Percentiles rank a stretch among this genome's conserved stretches.
phyloP scores from a whole-genome alignment of 148 eudicot genomes.

The Rhododendron ferrugineum region DNA sequence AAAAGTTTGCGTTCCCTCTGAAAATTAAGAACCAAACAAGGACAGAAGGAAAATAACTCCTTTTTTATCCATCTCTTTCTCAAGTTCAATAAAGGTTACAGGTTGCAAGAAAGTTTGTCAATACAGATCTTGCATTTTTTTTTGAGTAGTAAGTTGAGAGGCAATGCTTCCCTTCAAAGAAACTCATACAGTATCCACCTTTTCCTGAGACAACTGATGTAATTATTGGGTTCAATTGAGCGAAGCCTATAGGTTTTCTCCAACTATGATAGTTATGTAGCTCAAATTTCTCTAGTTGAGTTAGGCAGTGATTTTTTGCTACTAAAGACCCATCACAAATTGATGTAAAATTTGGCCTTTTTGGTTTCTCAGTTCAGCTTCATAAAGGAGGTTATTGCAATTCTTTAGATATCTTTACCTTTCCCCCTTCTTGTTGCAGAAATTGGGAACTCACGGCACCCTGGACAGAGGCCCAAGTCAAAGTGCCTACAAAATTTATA shows the following conservation, averaged over 20 bases:
- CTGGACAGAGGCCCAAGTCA: slow-evolving; percentile 33
- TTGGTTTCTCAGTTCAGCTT: not conserved
- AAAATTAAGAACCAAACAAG: not conserved
- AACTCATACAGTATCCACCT: too few species aligned
- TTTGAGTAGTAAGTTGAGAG: too few species aligned
- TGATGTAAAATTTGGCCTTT: not conserved
- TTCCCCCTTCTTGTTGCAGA: slow-evolving; percentile 16
- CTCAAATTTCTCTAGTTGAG: not conserved
- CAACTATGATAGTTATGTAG: not conserved
- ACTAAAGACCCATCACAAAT: too few species aligned
- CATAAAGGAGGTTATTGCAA: not conserved
- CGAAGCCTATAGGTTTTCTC: too few species aligned
- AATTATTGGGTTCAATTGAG: too few species aligned
- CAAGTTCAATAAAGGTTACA: not conserved
- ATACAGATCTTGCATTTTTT: too few species aligned
- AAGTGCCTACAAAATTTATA: slow-evolving; percentile 40
- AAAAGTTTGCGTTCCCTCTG: too few species aligned
- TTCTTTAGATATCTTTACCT: not conserved
- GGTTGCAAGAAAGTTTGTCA: not conserved
- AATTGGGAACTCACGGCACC: slow-evolving; percentile 41
- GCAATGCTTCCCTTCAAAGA: too few species aligned
- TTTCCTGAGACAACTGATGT: too few species aligned
- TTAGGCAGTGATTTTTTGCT: not conserved
- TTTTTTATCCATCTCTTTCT: not conserved
- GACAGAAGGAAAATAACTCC: not conserved